Conservation (phyloP, 345 rosid genomes). For the Syzygium jambos region DNA sequence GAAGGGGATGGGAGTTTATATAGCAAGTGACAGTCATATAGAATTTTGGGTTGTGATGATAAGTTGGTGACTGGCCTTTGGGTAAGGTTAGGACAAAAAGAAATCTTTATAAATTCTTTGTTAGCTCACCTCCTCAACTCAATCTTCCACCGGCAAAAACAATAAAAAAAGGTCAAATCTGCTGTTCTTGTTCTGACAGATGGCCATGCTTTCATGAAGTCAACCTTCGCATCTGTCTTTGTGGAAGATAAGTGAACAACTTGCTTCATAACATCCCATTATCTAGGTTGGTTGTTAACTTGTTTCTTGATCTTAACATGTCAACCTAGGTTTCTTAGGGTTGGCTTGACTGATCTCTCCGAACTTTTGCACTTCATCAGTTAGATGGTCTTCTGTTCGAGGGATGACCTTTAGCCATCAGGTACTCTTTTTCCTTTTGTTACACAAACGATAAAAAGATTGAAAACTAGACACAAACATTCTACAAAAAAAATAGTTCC, state of each 20-base stretch:
- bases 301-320: neutral
- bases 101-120: neutral
- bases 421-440: neutral
- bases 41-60: neutral
- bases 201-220: neutral
- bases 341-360: neutral
- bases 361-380: no score
- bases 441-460: neutral
- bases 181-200: neutral
- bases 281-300: neutral
- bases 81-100: neutral
- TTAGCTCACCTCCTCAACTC: neutral
- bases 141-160: neutral
- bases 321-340: neutral
- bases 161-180: no score
- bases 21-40: neutral
- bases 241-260: neutral
- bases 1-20: neutral
- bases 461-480: neutral
- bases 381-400: no score
- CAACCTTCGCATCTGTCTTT: neutral
- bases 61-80: neutral
- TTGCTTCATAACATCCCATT: neutral
- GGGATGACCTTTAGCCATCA: neutral
- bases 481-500: neutral